Conservation (phyloP, 352 stramenopile genomes). For the Phytophthora constricta region DNA sequence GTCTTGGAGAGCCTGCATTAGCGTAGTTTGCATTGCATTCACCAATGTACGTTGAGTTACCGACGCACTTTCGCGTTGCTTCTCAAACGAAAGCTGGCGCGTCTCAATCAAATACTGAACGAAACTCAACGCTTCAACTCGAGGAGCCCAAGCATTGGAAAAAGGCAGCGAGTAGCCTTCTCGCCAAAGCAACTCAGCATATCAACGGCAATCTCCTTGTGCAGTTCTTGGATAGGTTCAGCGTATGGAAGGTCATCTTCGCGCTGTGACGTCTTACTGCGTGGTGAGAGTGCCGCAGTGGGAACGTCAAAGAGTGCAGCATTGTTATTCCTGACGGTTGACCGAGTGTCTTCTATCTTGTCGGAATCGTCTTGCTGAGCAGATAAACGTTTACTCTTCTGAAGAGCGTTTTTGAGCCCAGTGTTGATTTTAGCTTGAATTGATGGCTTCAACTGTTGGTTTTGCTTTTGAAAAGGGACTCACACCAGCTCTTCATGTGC, state of each 20-base stretch:
- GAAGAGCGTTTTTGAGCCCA: constrained; percentile 67
- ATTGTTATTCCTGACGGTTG: constrained; percentile 5
- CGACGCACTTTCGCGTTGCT: background rate
- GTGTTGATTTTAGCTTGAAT: constrained; percentile 88
- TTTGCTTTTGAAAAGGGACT: constrained; percentile 82
- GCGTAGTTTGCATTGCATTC: constrained; percentile 57
- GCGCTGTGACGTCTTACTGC: constrained; percentile 59
- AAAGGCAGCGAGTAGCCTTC: constrained; percentile 79
- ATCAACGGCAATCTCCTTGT: constrained; percentile 51
- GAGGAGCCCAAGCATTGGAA: constrained; percentile 82
- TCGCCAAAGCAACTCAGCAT: constrained; percentile 73
- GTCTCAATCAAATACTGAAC: constrained; percentile 72
- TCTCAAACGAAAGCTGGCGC: constrained; percentile 56
- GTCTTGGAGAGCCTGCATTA: constrained; percentile 70
- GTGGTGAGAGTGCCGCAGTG: constrained; percentile 35
- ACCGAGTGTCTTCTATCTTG: background rate
- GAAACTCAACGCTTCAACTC: constrained; percentile 80
- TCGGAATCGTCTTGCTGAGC: constrained; percentile 18
- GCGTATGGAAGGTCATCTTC: constrained; percentile 85
- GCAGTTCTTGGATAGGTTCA: constrained; percentile 70
- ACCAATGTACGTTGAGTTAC: constrained; percentile 27
- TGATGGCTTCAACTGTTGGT: constrained; percentile 69
- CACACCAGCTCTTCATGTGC: constrained; percentile 76
- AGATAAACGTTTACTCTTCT: constrained; percentile 69
- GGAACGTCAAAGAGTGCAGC: constrained; percentile 30